phyloP scores from a whole-genome alignment of 257 asterid genomes.

The Fraxinus anomala region DNA sequence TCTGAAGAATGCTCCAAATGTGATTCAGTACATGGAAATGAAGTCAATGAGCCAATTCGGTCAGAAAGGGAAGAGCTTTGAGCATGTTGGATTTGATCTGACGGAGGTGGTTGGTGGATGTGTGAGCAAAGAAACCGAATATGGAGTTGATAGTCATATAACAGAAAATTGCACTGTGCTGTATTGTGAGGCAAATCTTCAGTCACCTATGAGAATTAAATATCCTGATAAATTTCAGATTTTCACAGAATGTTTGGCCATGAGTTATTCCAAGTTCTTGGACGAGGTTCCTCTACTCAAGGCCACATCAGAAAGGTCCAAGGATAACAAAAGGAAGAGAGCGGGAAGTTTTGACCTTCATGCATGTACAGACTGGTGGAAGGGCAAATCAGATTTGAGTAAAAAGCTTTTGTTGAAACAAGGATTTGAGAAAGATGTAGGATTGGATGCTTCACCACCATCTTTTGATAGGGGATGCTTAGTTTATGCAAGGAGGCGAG shows the following conservation, averaged over 20 bases:
- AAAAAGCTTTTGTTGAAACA: slow-evolving; percentile 66
- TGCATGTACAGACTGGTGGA: slow-evolving; percentile 76
- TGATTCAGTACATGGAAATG: slow-evolving; percentile 83
- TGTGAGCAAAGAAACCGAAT: slow-evolving; percentile 36
- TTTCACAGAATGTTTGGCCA: slow-evolving; percentile 61
- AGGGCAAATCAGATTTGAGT: slow-evolving; percentile 76
- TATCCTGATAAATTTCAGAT: slow-evolving; percentile 44
- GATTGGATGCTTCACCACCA: slow-evolving; percentile 71
- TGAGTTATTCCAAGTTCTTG: slow-evolving; percentile 56
- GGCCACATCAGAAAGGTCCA: slow-evolving; percentile 28
- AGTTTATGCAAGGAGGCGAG: slow-evolving; percentile 50
- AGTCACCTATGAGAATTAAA: slow-evolving; percentile 24
- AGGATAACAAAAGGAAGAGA: slow-evolving; percentile 30
- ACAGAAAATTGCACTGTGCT: slow-evolving; percentile 36
- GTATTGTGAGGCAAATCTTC: slow-evolving; percentile 46
- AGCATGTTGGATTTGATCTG: slow-evolving; percentile 41
- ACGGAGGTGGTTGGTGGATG: slow-evolving; percentile 57
- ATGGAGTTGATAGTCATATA: slow-evolving; percentile 27
- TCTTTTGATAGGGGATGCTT: slow-evolving; percentile 58
- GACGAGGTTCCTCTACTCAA: slow-evolving; percentile 47
- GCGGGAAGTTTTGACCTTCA: slow-evolving; percentile 31
- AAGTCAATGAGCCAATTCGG: slow-evolving; percentile 47
- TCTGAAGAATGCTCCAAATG: slow-evolving; percentile 63
- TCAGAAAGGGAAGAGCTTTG: slow-evolving; percentile 32
- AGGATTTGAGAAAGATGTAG: slow-evolving; percentile 71